phyloP scores from a whole-genome alignment of 371 early-diverging fungal genomes.

The Lichtheimia corymbifera region DNA sequence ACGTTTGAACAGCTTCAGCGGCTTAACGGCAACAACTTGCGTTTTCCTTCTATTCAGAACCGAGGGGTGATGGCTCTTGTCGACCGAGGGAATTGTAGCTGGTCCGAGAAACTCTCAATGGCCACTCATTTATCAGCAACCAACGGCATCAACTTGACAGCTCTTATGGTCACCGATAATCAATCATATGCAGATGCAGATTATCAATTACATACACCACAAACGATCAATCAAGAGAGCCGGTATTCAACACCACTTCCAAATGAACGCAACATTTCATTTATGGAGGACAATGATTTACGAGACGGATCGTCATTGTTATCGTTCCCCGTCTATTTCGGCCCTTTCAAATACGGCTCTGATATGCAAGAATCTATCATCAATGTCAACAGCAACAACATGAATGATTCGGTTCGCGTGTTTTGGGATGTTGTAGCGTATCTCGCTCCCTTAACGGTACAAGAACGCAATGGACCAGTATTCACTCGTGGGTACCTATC shows the following conservation, averaged over 20 bases:
- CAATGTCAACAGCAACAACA: not conserved
- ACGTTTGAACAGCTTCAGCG: slow-evolving; percentile 14
- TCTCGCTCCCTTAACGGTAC: not conserved
- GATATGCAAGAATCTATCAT: not conserved
- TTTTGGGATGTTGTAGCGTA: slow-evolving; percentile 1
- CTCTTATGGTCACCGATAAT: slow-evolving; percentile 37
- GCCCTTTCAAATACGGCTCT: slow-evolving; percentile 21
- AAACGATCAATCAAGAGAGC: slow-evolving; percentile 12
- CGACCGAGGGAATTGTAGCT: slow-evolving; percentile 28
- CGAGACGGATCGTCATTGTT: slow-evolving; percentile 14
- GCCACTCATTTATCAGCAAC: slow-evolving; percentile 19
- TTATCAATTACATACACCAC: slow-evolving; percentile 9
- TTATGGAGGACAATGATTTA: slow-evolving; percentile 40
- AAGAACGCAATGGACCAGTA: slow-evolving; percentile 8
- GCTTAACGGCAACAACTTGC: not conserved
- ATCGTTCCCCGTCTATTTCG: slow-evolving; percentile 28
- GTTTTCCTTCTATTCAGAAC: not conserved
- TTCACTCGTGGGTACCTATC: slow-evolving; percentile 35
- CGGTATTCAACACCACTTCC: slow-evolving; percentile 20
- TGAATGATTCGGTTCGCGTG: not conserved
- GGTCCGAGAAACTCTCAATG: slow-evolving; percentile 35
- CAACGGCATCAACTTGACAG: slow-evolving; percentile 24
- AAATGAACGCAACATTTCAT: slow-evolving; percentile 21
- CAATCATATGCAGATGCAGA: slow-evolving; percentile 11
- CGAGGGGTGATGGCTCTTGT: slow-evolving; percentile 32